Base-by-base conservation (phyloP, 768 basidiomycete species). In the Hypholoma fasciculare region DNA sequence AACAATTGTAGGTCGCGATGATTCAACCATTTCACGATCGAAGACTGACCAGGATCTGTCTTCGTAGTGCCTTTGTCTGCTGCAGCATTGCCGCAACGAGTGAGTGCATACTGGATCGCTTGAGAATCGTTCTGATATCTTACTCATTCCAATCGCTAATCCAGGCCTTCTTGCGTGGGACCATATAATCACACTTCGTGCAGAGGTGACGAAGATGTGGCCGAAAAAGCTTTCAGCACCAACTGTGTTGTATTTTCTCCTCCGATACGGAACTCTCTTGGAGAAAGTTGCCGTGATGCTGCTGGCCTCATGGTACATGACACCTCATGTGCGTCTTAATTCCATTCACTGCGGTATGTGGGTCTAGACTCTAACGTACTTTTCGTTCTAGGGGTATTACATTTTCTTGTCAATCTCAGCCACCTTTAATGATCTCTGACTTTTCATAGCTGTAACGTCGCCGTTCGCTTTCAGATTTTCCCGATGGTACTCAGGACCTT, bases 301-400 rank as follows among this genome's bases (percentile, higher is more conserved):
- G 16, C 68, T 72, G 16, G 70, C 71, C 1, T 72, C 71, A 23
- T 72, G 69, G 71, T 69, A 69, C 46, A 65, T 72, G 58, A 67
- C 70, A 30, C 70, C 68, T 23, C 59, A 62, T 23, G 71, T 72
- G 62, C 51, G 69, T 61, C n/a, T 23, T 17, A 38, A 42, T 42
- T 12, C 40, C 40, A 42, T 42, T 14, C 17, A 42, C 11, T 4
- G 39, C 40, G 5, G 5, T 16, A 7, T 16, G 40, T 9, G 40
- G 3, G 40, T 17, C 17, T 12, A 42, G 16, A 42, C 6, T 4
- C 40, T 42, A 12, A 42, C 13, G 40, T 42, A 42, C 11, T 42
- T 17, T 52, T 44, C 49, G 23, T 23, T 49, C 7, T 20, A 51
- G 34, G 49, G 49, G 49, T 51, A 20, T 17, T 42, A 14, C 3